Base-by-base conservation (phyloP, 768 basidiomycete genomes). In the Agrocybe pediades region DNA sequence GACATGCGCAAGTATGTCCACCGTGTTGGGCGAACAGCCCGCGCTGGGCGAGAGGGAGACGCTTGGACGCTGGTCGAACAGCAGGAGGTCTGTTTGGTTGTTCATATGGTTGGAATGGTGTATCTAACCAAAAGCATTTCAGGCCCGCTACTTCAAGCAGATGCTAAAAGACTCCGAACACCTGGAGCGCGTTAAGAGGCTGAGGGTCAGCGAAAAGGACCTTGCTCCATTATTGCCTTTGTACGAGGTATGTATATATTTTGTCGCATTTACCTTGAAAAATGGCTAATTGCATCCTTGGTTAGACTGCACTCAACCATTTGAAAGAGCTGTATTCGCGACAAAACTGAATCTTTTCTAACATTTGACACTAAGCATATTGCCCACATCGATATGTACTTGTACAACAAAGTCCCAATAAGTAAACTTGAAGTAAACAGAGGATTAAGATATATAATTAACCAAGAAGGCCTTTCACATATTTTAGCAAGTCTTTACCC, bases 1-100 rank as follows among this genome's bases (percentile, higher is more conserved):
- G 97, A 98, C 68, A 95, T 98, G 84, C 83, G 93, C 46, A 98
- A 98, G 69, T 99, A 99, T 65, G 92, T 99, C 9, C 97, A 99
- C 69, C 88, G 97, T 49, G 96, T 95, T 8, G 97, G 97, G 19
- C 81, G 97, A 41, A 98, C 97, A 5, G 97, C 97, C 2, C 82
- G 97, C 46, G 97, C 97, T 2, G 97, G 97, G 7, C 78, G 90
- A 42, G 71, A 73, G 19, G 97, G 97, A 6, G 83, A 90, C 58
- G 95, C 95, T 2, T 99, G 96, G 96, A 90, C 90, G 1, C 71
- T 98, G 62, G 91, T 98, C 6, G 97, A 98, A 74, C 90, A 94
- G 66, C 95, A 97, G 66, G 91, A 93, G 80, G 90, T 87, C 33
- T 36, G 48, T 39, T 25, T 16, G 36, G 23, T 36, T 13, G 42